A percentile compares a stretch with the other conserved stretches of the same genome.
Conservation (phyloP, 2,329 filamentous ascomycete genomes). For the Botrytis hyacinthi region DNA sequence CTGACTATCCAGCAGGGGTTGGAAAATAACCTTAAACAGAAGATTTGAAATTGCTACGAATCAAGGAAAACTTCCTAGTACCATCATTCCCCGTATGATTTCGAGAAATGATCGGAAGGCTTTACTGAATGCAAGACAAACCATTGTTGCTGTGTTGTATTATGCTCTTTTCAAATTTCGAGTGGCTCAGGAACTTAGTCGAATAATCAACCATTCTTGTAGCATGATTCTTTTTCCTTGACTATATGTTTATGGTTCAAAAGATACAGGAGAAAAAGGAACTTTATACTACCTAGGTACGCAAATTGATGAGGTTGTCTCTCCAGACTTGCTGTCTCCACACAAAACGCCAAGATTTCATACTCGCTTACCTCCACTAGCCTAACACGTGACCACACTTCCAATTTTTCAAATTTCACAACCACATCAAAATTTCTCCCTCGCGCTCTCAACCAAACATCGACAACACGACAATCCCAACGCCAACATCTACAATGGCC, state of each 20-base stretch:
- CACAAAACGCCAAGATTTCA: slow-evolving; percentile 5
- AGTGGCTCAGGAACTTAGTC: not conserved
- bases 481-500: slow-evolving; percentile 47
- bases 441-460: not conserved
- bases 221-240: not conserved
- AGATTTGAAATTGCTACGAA: not conserved
- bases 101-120: not conserved
- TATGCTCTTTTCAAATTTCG: not conserved
- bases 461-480: slow-evolving; percentile 14
- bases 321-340: not conserved
- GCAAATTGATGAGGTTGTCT: too few relatives aligned
- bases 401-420: not conserved
- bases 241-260: not conserved
- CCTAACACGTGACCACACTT: slow-evolving; percentile 1
- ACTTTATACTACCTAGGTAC: not conserved
- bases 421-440: not conserved
- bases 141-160: not conserved
- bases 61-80: too few relatives aligned
- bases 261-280: not conserved
- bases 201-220: not conserved
- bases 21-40: not conserved
- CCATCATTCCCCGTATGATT: not conserved
- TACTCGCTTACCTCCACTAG: not conserved
- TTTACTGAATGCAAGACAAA: not conserved
- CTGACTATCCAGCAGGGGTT: not conserved